Base-by-base conservation (phyloP, 2,329 filamentous ascomycete genomes). In the Drechslerella dactyloides region DNA sequence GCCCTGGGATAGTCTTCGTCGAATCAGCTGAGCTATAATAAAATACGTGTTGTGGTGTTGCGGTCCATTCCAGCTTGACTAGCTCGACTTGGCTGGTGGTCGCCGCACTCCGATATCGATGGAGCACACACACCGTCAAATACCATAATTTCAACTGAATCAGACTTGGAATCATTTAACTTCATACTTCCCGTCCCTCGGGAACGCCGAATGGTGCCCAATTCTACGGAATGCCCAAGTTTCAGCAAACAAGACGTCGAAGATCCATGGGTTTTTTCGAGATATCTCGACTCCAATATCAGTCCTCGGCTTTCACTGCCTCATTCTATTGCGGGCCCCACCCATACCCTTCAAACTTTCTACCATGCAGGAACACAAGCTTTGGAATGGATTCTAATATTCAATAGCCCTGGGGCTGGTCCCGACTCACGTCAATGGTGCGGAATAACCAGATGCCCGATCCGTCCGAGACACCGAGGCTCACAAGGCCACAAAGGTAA, bases 281-380 rank as follows among this genome's bases (percentile, higher is more conserved):
- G 19, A 23, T 10, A 48, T 19, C 19, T 19, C 44, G 44, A 48
- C 44, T 48, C 44, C 15, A 48, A 15, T 48, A 48, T 15, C 50
- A 30, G 23, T 19, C 24, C 15, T 53, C 50, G 50, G 50, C 19
- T 53, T 53, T 19, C 50, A 30, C 24, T 30, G 24, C 50, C 7
- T 23, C 21, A 53, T 30, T 30, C 17, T 53, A 53, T 30, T 23
- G 19, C 24, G 21, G 24, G 30, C 24, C 46, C 5, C 24, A 33
- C 13, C 5, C 23, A 2, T 19, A 48, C 44, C 15, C n/a, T 15
- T 4, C n/a, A 19, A 19, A 48, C 19, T 48, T 48, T 19, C 44
- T 4, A 48, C 11, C 15, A 48, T 19, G 15, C 7, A 48, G 19
- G 8, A 48, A 48, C 19, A 5, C 19, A 23, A 15, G 40, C 15